phyloP scores from a whole-genome alignment of 192 early-diverging fungal species.

The Pilobolus umbonatus region DNA sequence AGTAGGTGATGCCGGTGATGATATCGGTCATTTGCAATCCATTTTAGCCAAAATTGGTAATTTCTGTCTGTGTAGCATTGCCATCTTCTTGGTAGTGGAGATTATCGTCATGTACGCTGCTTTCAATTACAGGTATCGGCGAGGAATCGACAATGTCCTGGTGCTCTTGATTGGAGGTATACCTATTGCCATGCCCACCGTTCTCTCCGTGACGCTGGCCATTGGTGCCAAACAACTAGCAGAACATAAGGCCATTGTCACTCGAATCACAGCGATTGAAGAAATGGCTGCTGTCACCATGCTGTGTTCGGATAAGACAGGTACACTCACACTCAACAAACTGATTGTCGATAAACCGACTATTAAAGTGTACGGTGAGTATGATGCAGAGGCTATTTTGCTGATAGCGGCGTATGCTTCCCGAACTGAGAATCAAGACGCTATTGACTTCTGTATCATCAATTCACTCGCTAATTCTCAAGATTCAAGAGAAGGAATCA shows the following conservation, averaged over 20 bases:
- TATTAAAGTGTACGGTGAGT: slow-evolving; percentile 65
- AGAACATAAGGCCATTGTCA: slow-evolving; percentile 79
- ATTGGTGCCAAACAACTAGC: slow-evolving; percentile 79
- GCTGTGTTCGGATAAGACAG: slow-evolving; percentile 94
- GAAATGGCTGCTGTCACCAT: slow-evolving; percentile 76
- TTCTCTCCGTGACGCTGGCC: slow-evolving; percentile 73
- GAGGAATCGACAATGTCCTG: slow-evolving; percentile 75
- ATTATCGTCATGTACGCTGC: slow-evolving; percentile 68
- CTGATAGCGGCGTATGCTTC: slow-evolving; percentile 70
- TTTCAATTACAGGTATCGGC: slow-evolving; percentile 64
- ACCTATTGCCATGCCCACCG: slow-evolving; percentile 79
- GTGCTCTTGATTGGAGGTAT: slow-evolving; percentile 79
- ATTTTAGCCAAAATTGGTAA: slow-evolving; percentile 74
- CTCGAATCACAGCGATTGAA: slow-evolving; percentile 77
- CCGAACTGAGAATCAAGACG: slow-evolving; percentile 73
- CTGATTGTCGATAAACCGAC: slow-evolving; percentile 65
- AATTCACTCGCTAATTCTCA: slow-evolving; percentile 55
- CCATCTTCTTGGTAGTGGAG: slow-evolving; percentile 65
- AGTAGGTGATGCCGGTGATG: slow-evolving; percentile 66
- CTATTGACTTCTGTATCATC: slow-evolving; percentile 74
- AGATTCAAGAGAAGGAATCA: slow-evolving; percentile 59
- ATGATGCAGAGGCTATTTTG: slow-evolving; percentile 55
- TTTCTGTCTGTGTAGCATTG: slow-evolving; percentile 70
- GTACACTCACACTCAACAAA: slow-evolving; percentile 89
- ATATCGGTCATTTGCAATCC: slow-evolving; percentile 69